Base-by-base conservation (phyloP, 2,329 filamentous ascomycete species). In the Fusarium palustre region DNA sequence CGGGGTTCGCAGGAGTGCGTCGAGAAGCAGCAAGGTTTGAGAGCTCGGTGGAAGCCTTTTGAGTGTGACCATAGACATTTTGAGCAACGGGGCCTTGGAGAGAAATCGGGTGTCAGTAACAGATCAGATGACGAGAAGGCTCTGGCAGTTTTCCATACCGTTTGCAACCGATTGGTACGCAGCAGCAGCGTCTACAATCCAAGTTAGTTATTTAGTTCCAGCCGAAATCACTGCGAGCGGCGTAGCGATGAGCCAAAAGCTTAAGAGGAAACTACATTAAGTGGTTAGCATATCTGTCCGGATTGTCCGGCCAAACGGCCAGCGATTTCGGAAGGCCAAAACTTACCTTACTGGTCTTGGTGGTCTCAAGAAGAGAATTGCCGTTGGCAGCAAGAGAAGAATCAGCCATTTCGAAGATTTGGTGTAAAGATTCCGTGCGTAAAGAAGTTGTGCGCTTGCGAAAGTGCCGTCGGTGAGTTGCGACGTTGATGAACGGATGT, bases 1-100 rank as follows among this genome's bases (percentile, higher is more conserved):
- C 83, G 34, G 83, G 82, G 60, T 82, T 80, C 52, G 79, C 69
- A 56, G 87, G 87, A 50, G 86, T 86, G 76, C 83, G 83, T 76
- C 87, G 86, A 70, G 87, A 77, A 66, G 84, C 84, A 73, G 86
- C 86, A 48, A 89, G 83, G 77, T 87, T 87, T 75, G 83, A 84
- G 68, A 89, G 80, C 80, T 90, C 87, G 71, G 77, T 76, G 57
- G 82, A 78, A 57, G 87, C 85, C 82, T 88, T 88, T 61, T 82
- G 81, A 58, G 80, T 77, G 76, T 89, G 82, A 68, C 87, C 82
- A 79, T 85, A 86, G 75, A 87, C 83, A 74, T 86, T 88, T 75
- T 87, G 83, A 66, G 85, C 87, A 70, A 89, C 82, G 38, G 87
- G 87, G 68, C 86, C 87, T 89, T 70, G 10, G 9, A 36, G n/a